Evolutionary conservation across 805 yeast genomes (phyloP).

Genomic region (Suhomyces pyralidae): DNA sequence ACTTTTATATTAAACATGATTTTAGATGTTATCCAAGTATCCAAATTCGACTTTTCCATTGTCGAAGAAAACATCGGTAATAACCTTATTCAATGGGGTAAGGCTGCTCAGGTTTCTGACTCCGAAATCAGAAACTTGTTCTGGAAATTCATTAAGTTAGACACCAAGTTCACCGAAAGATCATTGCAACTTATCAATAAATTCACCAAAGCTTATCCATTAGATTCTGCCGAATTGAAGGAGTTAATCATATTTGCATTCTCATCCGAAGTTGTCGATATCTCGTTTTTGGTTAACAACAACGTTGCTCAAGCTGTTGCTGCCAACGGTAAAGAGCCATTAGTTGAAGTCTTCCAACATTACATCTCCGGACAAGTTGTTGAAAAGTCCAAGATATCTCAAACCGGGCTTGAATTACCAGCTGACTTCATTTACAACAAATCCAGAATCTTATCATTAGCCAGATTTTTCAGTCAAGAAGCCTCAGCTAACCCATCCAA

Average conservation of each 20-base stretch:
- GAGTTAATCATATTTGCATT: constrained; percentile 36
- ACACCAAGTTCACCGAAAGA: constrained; percentile 23
- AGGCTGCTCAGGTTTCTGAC: constrained; percentile 28
- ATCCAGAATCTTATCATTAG: constrained; percentile 40
- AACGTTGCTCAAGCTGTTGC: constrained; percentile 35
- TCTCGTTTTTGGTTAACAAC: constrained; percentile 41
- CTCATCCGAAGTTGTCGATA: constrained; percentile 35
- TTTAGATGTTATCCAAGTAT: constrained; percentile 27
- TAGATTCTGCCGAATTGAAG: constrained; percentile 24
- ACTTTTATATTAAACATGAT: constrained; percentile 29
- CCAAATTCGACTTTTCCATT: constrained; percentile 31
- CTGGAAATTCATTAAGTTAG: constrained; percentile 40
- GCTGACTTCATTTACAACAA: constrained; percentile 27
- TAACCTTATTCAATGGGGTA: constrained; percentile 37
- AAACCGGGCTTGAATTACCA: constrained; percentile 15
- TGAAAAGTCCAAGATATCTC: constrained; percentile 15
- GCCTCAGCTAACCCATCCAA: constrained; percentile 18
- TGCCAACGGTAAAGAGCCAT: constrained; percentile 23
- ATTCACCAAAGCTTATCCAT: constrained; percentile 27
- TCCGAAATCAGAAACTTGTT: constrained; percentile 28
- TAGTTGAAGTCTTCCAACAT: constrained; percentile 26
- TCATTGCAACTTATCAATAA: constrained; percentile 35
- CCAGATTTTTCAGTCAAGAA: constrained; percentile 27
- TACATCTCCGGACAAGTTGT: constrained; percentile 38
- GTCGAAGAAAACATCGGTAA: constrained; percentile 35